Evolutionary conservation across 257 asterid species (phyloP).

Genomic region (Lavandula angustifolia): DNA sequence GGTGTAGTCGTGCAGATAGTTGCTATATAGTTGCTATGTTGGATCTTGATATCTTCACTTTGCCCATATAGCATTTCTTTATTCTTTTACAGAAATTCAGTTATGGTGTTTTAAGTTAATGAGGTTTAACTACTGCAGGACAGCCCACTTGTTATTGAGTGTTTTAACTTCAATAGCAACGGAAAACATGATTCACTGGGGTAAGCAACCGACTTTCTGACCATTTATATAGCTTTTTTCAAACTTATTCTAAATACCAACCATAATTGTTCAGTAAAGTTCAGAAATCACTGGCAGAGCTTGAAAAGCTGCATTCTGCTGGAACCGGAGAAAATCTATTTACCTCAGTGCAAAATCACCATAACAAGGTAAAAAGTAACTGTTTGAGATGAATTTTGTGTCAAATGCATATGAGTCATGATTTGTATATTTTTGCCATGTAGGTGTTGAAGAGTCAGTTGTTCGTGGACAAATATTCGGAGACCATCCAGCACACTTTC

Average conservation of each 20-base stretch:
- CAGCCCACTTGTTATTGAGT: constrained; percentile 84
- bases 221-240: constrained; percentile 26
- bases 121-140: constrained; percentile 71
- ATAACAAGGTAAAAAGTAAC: constrained; percentile 60
- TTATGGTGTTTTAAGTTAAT: constrained; percentile 32
- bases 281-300: constrained; percentile 82
- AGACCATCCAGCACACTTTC: constrained; percentile 76
- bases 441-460: constrained; percentile 89
- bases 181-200: constrained; percentile 94
- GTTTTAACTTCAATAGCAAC: constrained; percentile 85
- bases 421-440: constrained; percentile 16
- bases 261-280: constrained; percentile 64
- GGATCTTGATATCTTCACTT: constrained; percentile 25
- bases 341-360: constrained; percentile 60
- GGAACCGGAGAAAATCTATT: constrained; percentile 64
- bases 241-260: constrained; percentile 36
- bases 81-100: constrained; percentile 17
- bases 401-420: not conserved
- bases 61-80: constrained; percentile 13
- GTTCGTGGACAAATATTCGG: constrained; percentile 76
- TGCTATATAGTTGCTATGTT: constrained; percentile 16
- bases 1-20: constrained; percentile 10
- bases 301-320: constrained; percentile 72
- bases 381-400: constrained; percentile 18
- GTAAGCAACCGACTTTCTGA: constrained; percentile 45